Conservation (phyloP, 2,329 filamentous ascomycete species). For the Seiridium cupressi region DNA sequence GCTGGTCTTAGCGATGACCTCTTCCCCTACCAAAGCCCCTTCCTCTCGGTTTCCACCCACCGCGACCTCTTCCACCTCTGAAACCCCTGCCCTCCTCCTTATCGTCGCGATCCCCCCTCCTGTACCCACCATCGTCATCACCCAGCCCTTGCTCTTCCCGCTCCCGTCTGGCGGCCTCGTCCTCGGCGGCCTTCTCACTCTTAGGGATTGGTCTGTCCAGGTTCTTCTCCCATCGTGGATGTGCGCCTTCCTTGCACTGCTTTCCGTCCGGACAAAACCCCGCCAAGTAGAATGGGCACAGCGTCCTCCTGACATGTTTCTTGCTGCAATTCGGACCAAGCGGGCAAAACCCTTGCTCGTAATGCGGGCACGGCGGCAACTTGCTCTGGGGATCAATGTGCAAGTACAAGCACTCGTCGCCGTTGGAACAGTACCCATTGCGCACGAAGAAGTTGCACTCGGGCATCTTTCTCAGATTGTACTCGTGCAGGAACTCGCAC, state of each 20-base stretch:
- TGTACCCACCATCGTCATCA: slow-evolving; percentile 26
- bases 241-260: slow-evolving; percentile 75
- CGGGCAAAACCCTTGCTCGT: slow-evolving; percentile 92
- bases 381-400: slow-evolving; percentile 83
- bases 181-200: slow-evolving; percentile 57
- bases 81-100: slow-evolving; percentile 28
- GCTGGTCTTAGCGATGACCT: slow-evolving; percentile 18
- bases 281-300: slow-evolving; percentile 85
- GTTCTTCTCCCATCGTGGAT: slow-evolving; percentile 78
- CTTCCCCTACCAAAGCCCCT: slow-evolving; percentile 32
- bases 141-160: slow-evolving; percentile 41
- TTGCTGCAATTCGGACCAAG: slow-evolving; percentile 84
- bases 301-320: slow-evolving; percentile 77
- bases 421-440: slow-evolving; percentile 93
- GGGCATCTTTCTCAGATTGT: slow-evolving; percentile 96
- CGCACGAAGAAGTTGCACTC: slow-evolving; percentile 96
- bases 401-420: slow-evolving; percentile 92
- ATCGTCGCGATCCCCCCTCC: slow-evolving; percentile 24
- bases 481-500: slow-evolving; percentile 98
- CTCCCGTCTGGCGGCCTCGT: slow-evolving; percentile 21
- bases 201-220: slow-evolving; percentile 74
- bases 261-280: slow-evolving; percentile 89
- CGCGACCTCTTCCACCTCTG: slow-evolving; percentile 32
- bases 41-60: slow-evolving; percentile 26
- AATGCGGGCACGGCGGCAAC: slow-evolving; percentile 81